Conservation (phyloP, 805 yeast species). For the Metschnikowia drakensbergensis region DNA sequence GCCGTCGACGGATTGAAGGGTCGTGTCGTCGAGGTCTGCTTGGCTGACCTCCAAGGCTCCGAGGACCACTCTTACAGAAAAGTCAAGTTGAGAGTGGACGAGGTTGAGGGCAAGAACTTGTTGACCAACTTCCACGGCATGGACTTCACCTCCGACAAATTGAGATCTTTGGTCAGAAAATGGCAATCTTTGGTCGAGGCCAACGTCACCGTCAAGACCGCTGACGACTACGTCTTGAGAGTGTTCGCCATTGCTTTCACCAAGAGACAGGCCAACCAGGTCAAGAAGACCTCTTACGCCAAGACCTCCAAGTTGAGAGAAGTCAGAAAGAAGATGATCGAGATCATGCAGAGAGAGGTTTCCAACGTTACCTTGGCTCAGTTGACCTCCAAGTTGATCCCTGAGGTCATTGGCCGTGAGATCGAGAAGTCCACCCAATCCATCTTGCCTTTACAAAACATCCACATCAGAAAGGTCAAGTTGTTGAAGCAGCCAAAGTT, state of each 20-base stretch:
- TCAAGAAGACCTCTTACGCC: conserved; percentile 97
- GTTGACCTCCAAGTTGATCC: conserved; percentile 94
- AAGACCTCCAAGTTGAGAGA: conserved; percentile 96
- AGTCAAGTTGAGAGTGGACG: conserved; percentile 96
- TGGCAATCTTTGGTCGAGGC: conserved; percentile 99
- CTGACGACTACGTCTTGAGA: conserved; percentile 96
- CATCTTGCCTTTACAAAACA: conserved; percentile 97
- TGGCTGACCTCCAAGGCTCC: conserved; percentile 97
- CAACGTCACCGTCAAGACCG: conserved; percentile 95
- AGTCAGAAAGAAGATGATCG: conserved; percentile 94
- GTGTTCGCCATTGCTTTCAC: conserved; percentile 98
- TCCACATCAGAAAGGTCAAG: conserved; percentile 98
- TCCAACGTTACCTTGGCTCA: conserved; percentile 93
- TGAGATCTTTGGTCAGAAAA: conserved; percentile 96
- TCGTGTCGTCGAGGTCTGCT: conserved; percentile 91
- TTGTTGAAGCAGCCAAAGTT: conserved; percentile 97
- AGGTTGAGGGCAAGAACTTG: conserved; percentile 97
- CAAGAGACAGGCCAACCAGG: conserved; percentile 94
- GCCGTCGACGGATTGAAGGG: conserved; percentile 98
- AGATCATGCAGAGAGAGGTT: conserved; percentile 95
- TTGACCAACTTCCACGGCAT: conserved; percentile 99
- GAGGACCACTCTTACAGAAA: conserved; percentile 99
- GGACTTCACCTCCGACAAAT: conserved; percentile 96
- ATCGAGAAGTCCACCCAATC: conserved; percentile 93
- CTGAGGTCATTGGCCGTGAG: conserved; percentile 98